phyloP scores from a whole-genome alignment of 352 stramenopile genomes.

The Globisporangium cystogenes region DNA sequence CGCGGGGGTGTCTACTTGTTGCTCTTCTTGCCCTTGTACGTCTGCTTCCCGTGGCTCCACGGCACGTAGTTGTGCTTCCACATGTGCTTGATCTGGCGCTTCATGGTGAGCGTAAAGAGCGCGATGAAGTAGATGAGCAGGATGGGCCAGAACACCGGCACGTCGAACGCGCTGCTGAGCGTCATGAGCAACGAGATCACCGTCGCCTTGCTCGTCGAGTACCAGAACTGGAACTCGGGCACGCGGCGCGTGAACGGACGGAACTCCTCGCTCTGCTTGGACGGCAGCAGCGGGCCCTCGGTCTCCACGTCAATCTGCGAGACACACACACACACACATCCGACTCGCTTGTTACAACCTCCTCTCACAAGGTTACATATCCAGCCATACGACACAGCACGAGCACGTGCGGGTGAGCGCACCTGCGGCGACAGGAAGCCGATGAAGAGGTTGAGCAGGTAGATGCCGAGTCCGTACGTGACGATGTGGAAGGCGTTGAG shows the following conservation, averaged over 20 bases:
- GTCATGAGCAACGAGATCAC: conserved; percentile 95
- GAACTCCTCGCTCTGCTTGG: conserved; percentile 88
- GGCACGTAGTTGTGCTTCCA: conserved; percentile 99
- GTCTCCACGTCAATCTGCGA: conserved; percentile 76
- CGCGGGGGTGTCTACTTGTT: conserved; percentile 47
- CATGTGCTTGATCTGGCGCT: conserved; percentile 99
- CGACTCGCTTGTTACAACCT: no score
- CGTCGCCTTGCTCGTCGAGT: conserved; percentile 86
- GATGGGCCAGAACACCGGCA: conserved; percentile 99
- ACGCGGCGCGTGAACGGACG: conserved; percentile 91
- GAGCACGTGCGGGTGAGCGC: conserved; percentile 1
- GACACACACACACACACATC: background rate
- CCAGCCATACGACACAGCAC: no score
- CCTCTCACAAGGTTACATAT: no score
- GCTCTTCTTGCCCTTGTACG: conserved; percentile 90
- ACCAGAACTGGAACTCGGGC: conserved; percentile 99
- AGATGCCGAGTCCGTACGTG: conserved; percentile 98
- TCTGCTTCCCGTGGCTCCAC: conserved; percentile 94
- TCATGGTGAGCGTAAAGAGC: conserved; percentile 99
- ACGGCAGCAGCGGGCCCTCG: conserved; percentile 88
- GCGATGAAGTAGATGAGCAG: conserved; percentile 99
- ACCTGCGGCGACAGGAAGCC: conserved; percentile 98
- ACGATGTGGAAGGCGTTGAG: conserved; percentile 98
- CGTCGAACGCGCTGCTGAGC: conserved; percentile 97
- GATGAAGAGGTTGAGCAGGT: conserved; percentile 99